Percentiles rank a stretch among this genome's conserved stretches.
These are phyloP conservation scores for Lipomyces kockii DNA, from an alignment of 805 yeast genomes.

Conservation along the genomic window DNA sequence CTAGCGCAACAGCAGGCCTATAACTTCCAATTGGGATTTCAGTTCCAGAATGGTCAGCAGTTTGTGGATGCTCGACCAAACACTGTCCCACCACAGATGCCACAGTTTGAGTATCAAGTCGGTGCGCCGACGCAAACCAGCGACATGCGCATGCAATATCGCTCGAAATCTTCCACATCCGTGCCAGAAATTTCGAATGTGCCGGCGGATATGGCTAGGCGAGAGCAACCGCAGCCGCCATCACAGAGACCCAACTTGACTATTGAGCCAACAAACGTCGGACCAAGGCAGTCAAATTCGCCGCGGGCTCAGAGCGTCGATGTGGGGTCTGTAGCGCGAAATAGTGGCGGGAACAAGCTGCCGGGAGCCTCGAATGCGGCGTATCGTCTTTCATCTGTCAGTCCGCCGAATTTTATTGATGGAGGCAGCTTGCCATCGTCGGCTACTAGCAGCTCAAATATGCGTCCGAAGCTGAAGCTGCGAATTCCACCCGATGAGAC, in stretches of 20 bases:
- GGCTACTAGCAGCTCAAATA: constrained; percentile 5
- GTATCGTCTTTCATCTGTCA: constrained; percentile 8
- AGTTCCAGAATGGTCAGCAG: not conserved
- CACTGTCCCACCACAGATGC: constrained; percentile 2
- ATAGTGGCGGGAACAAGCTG: not conserved
- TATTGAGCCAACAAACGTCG: not conserved
- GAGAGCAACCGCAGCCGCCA: constrained; percentile 15
- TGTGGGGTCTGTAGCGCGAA: not conserved
- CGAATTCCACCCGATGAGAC: constrained; percentile 44
- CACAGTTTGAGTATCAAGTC: not conserved
- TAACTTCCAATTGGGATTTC: not conserved
- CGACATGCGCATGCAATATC: not conserved
- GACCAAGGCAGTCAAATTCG: not conserved
- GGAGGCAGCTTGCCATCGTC: constrained; percentile 12
- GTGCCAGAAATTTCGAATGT: not conserved
- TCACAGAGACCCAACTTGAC: constrained; percentile 8
- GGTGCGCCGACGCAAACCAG: not conserved
- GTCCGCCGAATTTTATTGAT: constrained; percentile 11
- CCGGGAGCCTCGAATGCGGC: not conserved
- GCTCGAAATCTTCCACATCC: constrained; percentile 5
- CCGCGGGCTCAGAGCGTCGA: constrained; percentile 4
- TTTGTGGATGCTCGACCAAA: not conserved
- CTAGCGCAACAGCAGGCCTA: constrained; percentile 15
- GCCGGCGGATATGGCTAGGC: not conserved
- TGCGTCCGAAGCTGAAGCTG: constrained; percentile 48